These are phyloP conservation scores for Sechiopsis laciniata DNA, from an alignment of 306 rosid genomes.

Conservation along the genomic window DNA sequence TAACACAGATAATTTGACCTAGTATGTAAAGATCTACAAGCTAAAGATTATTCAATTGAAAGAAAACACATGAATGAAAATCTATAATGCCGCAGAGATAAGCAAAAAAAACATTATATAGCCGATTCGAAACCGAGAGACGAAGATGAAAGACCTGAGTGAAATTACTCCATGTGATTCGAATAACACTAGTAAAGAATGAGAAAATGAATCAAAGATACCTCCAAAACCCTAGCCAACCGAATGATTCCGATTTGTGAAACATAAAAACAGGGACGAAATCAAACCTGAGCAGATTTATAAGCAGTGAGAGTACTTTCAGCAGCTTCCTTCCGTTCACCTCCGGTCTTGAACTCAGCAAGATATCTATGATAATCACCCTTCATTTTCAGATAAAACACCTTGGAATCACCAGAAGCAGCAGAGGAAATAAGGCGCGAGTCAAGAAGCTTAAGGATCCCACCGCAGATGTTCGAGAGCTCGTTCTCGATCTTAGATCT, in stretches of 20 bases:
- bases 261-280: not conserved
- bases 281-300: slow-evolving; percentile 85
- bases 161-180: not conserved
- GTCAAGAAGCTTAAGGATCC: slow-evolving; percentile 91
- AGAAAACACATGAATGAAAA: not conserved
- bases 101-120: not conserved
- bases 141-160: not conserved
- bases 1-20: not conserved
- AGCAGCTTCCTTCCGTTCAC: slow-evolving; percentile 98
- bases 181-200: not conserved
- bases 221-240: not conserved
- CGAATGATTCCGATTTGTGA: not conserved
- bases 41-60: not conserved
- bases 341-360: slow-evolving; percentile 96
- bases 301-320: slow-evolving; percentile 93
- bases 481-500: slow-evolving; percentile 93
- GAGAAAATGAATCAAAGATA: not conserved
- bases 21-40: not conserved
- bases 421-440: slow-evolving; percentile 92
- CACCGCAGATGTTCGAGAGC: slow-evolving; percentile 88
- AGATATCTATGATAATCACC: slow-evolving; percentile 95
- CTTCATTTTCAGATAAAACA: slow-evolving; percentile 95
- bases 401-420: slow-evolving; percentile 86
- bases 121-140: not conserved
- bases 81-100: not conserved